Evolutionary conservation across 257 asterid species (phyloP).

Genomic region (Solanum paucissectum): DNA sequence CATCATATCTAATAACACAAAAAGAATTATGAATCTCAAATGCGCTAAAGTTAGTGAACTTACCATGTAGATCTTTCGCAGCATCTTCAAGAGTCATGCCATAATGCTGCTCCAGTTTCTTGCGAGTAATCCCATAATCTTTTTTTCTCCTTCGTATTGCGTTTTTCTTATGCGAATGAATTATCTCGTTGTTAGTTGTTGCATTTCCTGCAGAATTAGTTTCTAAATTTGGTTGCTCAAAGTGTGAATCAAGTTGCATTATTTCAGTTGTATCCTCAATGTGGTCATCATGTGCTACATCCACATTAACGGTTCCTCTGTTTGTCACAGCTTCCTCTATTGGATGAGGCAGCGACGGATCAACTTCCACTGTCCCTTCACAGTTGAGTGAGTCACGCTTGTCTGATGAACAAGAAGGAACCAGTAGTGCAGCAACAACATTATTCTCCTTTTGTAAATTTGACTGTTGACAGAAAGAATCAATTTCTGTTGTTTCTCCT

Average conservation of each 20-base stretch:
- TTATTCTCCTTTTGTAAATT: not conserved
- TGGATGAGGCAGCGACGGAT: not conserved
- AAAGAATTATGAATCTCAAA: not conserved
- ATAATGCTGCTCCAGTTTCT: not conserved
- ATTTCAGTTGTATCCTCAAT: not conserved
- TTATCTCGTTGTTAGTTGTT: not conserved
- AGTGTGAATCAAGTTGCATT: not conserved
- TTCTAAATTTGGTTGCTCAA: not conserved
- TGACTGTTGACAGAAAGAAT: not conserved
- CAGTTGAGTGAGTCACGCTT: not conserved
- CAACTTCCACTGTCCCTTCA: not conserved
- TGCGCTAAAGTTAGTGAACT: not conserved
- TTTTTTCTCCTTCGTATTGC: too few species aligned
- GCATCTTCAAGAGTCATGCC: not conserved
- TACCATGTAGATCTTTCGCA: not conserved
- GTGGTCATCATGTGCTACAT: not conserved
- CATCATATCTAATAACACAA: not conserved
- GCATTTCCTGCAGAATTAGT: accelerated
- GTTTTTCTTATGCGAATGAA: accelerated
- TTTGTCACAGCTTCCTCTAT: not conserved
- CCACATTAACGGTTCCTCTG: not conserved
- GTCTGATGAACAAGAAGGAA: not conserved
- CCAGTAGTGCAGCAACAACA: not conserved
- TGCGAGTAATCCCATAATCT: not conserved
- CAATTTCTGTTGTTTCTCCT: not conserved